Base-by-base conservation (phyloP, 1,284 basidiomycete species). In the Dichomitus squalens region DNA sequence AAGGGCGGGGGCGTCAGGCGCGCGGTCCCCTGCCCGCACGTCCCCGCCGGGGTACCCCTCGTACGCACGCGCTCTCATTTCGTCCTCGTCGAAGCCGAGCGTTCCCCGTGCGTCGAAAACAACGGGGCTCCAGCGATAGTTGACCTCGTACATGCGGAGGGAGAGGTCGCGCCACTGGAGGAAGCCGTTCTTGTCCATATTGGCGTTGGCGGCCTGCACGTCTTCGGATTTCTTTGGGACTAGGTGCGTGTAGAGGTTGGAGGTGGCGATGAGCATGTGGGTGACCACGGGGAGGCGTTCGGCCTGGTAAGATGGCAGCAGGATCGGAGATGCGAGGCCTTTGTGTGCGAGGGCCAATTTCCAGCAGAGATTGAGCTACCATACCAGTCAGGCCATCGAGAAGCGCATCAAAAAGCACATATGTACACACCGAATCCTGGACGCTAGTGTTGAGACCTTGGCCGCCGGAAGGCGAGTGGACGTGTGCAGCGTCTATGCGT, bases 41-140 rank as follows among this genome's bases (percentile, higher is more conserved):
- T 60, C 63, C 8, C 64, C 66, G 1, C 49, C 52, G 8, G 50
- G 55, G 36, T 63, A 63, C 3, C 58, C 61, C 5, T n/a, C 1
- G 49, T 52, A 56, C 36, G 49, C 49, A n/a, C 33, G 43, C 41
- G 52, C 53, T 50, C 58, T 55, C 53, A 59, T 18, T 16, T 48
- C 53, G 12, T 52, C 50, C 6, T 55, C 55, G 36, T 44, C 23
- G 6, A 47, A n/a, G 18, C 46, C 58, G 18, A 49, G 40, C 8
- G 51, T 50, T 3, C 58, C 61, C 3, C 61, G 47, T 8, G 76
- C 76, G 51, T 81, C 78, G n/a, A 78, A 36, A 21, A 80, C 72
- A 47, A 80, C 73, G 4, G 74, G 67, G 61, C 79, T 81, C 73
- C 76, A 76, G 20, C 79, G 73, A 57, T 77, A 81, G 64, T 81